Conservation (phyloP, 2,329 filamentous ascomycete species). For the Paecilomyces formosus region DNA sequence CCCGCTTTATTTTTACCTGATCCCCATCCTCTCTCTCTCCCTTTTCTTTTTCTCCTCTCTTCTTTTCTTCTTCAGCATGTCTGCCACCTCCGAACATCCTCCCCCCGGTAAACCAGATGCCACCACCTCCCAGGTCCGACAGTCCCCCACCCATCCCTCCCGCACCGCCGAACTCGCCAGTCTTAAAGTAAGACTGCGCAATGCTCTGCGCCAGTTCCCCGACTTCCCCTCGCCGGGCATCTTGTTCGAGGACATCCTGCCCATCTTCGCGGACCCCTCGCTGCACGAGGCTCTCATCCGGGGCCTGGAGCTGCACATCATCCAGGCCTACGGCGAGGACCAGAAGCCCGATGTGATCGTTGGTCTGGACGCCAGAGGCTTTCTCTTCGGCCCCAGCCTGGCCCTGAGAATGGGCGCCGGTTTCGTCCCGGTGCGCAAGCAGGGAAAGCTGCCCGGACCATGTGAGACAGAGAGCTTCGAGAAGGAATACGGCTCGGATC, state of each 20-base stretch:
- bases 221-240: slow-evolving; percentile 92
- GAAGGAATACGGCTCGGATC: slow-evolving; percentile 94
- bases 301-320: slow-evolving; percentile 77
- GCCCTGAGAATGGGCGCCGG: slow-evolving; percentile 73
- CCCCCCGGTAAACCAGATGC: slow-evolving; percentile 26
- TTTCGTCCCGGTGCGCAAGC: slow-evolving; percentile 91
- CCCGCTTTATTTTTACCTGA: slow-evolving; percentile 8
- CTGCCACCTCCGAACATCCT: slow-evolving; percentile 19
- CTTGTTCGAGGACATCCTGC: slow-evolving; percentile 96
- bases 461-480: slow-evolving; percentile 78
- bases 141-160: slow-evolving; percentile 39
- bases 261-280: slow-evolving; percentile 73
- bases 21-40: slow-evolving; percentile 11
- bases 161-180: slow-evolving; percentile 48
- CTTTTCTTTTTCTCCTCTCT: slow-evolving; percentile 7
- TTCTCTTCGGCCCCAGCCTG: slow-evolving; percentile 86
- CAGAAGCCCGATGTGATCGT: slow-evolving; percentile 80
- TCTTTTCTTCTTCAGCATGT: slow-evolving; percentile 27
- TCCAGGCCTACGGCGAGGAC: slow-evolving; percentile 50
- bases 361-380: slow-evolving; percentile 87
- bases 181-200: slow-evolving; percentile 62
- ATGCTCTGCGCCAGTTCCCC: slow-evolving; percentile 72
- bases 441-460: slow-evolving; percentile 89
- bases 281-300: slow-evolving; percentile 71
- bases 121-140: slow-evolving; percentile 35